Evolutionary conservation across 2,329 filamentous ascomycete species (phyloP).

Genomic region (Fusarium sp.): DNA sequence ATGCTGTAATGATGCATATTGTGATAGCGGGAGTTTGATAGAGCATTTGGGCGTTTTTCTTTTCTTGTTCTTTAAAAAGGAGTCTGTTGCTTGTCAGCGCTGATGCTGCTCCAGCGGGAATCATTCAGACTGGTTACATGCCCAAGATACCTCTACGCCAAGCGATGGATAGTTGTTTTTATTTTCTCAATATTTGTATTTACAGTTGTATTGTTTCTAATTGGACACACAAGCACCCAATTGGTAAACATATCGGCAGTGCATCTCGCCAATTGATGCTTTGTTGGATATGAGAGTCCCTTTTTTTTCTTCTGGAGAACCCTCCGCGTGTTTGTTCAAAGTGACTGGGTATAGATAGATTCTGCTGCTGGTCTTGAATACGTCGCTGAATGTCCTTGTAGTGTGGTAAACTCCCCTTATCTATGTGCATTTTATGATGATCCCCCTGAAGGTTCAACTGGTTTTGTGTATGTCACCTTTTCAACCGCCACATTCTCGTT

Average conservation of each 20-base stretch:
- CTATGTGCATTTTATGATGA: conserved; percentile 56
- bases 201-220: conserved; percentile 47
- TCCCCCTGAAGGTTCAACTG: conserved; percentile 70
- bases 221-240: conserved; percentile 34
- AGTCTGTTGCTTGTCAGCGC: conserved; percentile 44
- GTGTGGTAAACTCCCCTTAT: conserved; percentile 22
- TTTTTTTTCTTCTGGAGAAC: conserved; percentile 23
- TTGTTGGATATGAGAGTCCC: conserved; percentile 42
- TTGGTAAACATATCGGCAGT: conserved; percentile 38
- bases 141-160: conserved; percentile 54
- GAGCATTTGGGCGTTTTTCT: conserved; percentile 48
- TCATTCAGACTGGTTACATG: conserved; percentile 50
- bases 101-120: conserved; percentile 49
- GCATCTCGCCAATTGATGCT: conserved; percentile 39
- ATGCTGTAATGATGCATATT: conserved; percentile 65
- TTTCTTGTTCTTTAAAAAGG: conserved; percentile 35
- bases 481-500: conserved; percentile 86
- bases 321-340: conserved; percentile 24
- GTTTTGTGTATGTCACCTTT: conserved; percentile 89
- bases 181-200: conserved; percentile 53
- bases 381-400: conserved; percentile 37
- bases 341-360: conserved; percentile 51
- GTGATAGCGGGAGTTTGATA: conserved; percentile 42
- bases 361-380: conserved; percentile 42
- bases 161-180: conserved; percentile 51